Conservation (phyloP, 2,329 filamentous ascomycete genomes). For the Diaporthe destruens region DNA sequence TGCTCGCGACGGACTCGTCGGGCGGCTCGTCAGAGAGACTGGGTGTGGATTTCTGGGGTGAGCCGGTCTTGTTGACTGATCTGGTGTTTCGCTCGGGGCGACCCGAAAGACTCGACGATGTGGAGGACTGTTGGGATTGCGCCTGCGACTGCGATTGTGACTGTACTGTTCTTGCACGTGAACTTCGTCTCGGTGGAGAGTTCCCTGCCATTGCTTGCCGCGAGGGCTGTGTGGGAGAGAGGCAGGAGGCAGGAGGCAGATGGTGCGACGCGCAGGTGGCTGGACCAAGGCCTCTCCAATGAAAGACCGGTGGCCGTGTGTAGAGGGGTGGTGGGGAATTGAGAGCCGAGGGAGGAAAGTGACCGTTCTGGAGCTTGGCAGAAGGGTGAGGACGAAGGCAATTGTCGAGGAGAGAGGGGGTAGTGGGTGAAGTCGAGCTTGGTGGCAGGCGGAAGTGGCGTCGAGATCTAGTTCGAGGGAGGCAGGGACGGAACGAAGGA, state of each 20-base stretch:
- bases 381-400: conserved; percentile 13
- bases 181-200: conserved; percentile 84
- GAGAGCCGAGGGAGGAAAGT: conserved; percentile 17
- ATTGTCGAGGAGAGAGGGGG: conserved; percentile 12
- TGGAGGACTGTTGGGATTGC: conserved; percentile 76
- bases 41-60: conserved; percentile 81
- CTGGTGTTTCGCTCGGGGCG: conserved; percentile 81
- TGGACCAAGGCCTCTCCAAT: conserved; percentile 37
- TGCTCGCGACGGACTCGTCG: conserved; percentile 68
- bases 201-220: conserved; percentile 69
- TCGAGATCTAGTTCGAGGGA: conserved; percentile 34
- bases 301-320: conserved; percentile 43
- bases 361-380: conserved; percentile 13
- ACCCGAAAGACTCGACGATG: conserved; percentile 81
- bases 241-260: conserved; percentile 47
- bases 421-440: conserved; percentile 16
- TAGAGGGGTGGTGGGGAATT: conserved; percentile 46
- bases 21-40: conserved; percentile 78
- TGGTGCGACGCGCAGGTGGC: conserved; percentile 34
- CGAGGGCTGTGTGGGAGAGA: conserved; percentile 49
- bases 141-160: conserved; percentile 79
- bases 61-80: conserved; percentile 78
- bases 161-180: conserved; percentile 86
- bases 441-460: conserved; percentile 31
- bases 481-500: conserved; percentile 37